Conservation (phyloP, 179 eudicot genomes). For the Patellifolia procumbens region DNA sequence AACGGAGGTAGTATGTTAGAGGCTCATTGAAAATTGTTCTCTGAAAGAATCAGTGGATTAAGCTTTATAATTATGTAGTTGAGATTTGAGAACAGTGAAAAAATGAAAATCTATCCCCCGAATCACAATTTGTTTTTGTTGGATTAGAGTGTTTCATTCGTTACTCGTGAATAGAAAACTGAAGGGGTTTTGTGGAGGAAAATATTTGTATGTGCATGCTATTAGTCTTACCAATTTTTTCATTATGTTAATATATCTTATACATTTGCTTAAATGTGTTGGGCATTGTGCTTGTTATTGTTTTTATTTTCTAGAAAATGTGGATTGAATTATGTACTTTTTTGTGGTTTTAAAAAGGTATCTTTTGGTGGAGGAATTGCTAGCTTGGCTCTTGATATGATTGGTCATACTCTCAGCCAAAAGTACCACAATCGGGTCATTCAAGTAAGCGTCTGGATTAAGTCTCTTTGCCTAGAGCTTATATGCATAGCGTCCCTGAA, state of each 20-base stretch:
- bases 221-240: background rate
- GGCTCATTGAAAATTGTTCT: background rate
- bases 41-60: background rate
- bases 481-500: conserved; percentile 1
- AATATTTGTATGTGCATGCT: background rate
- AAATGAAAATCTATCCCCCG: background rate
- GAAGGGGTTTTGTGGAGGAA: background rate
- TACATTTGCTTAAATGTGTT: background rate
- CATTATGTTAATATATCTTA: background rate
- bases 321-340: background rate
- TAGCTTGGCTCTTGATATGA: conserved; percentile 76
- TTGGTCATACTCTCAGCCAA: conserved; percentile 77
- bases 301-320: background rate
- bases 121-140: background rate
- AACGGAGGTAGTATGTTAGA: too few relatives aligned
- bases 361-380: conserved; percentile 70
- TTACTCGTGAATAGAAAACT: too few relatives aligned
- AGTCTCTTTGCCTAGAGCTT: conserved; percentile 8
- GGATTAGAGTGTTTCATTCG: too few relatives aligned
- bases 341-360: conserved; percentile 45
- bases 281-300: background rate
- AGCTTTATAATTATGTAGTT: background rate
- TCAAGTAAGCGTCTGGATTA: conserved; percentile 51
- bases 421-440: conserved; percentile 89
- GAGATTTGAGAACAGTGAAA: background rate